Conservation (phyloP, 2,329 filamentous ascomycete genomes). For the Curvularia lunata region DNA sequence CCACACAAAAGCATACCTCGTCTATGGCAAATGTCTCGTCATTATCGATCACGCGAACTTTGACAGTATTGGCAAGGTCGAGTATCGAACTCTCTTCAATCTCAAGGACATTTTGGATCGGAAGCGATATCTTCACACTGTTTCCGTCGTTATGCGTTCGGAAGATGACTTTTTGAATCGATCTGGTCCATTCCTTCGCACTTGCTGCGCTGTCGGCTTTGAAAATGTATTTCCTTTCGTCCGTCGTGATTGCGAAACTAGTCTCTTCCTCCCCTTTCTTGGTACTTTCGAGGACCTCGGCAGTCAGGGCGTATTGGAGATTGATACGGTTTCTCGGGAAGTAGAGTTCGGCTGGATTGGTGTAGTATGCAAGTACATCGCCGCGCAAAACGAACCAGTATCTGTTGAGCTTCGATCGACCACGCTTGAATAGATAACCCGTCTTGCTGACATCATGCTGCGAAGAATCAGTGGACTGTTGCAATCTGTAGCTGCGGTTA, state of each 20-base stretch:
- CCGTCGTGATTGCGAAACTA: constrained; percentile 80
- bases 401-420: constrained; percentile 85
- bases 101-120: constrained; percentile 87
- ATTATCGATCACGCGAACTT: constrained; percentile 89
- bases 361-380: constrained; percentile 89
- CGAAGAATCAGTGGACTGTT: constrained; percentile 25
- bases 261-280: constrained; percentile 73
- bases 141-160: constrained; percentile 95
- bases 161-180: constrained; percentile 92
- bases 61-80: constrained; percentile 91
- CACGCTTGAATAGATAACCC: constrained; percentile 86
- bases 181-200: constrained; percentile 96
- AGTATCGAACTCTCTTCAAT: constrained; percentile 91
- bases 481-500: constrained; percentile 1
- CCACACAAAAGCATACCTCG: constrained; percentile 63
- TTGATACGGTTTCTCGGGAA: constrained; percentile 93
- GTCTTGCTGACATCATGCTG: constrained; percentile 72
- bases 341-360: constrained; percentile 82
- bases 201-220: constrained; percentile 84
- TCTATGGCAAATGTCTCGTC: constrained; percentile 95
- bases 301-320: constrained; percentile 87
- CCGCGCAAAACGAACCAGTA: constrained; percentile 95
- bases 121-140: constrained; percentile 93
- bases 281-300: constrained; percentile 72
- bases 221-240: constrained; percentile 84